Evolutionary conservation across 768 basidiomycete genomes (phyloP).

Genomic region (Dentipellis fragilis): DNA sequence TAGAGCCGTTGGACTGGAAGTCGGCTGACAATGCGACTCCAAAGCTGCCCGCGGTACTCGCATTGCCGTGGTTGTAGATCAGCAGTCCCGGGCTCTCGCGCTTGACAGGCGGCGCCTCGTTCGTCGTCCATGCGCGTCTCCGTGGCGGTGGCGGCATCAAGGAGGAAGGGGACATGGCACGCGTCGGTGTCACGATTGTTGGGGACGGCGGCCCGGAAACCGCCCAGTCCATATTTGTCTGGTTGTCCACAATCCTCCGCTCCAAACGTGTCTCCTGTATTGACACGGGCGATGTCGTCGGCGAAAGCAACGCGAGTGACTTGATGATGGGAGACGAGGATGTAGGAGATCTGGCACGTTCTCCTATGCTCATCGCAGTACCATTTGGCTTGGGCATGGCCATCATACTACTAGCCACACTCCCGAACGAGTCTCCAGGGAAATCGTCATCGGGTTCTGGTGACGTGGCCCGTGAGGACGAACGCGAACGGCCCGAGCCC

Average conservation of each 20-base stretch:
- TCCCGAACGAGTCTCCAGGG: conserved; percentile 47
- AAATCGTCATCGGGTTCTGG: conserved; percentile 18
- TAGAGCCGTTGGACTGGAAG: background rate
- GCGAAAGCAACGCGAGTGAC: conserved; percentile 14
- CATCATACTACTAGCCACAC: conserved; percentile 44
- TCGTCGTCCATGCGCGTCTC: conserved; percentile 20
- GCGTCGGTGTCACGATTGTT: conserved; percentile 13
- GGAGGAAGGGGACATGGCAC: conserved; percentile 18
- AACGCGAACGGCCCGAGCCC: conserved; percentile 39
- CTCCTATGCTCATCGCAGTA: conserved; percentile 20
- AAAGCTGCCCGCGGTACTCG: conserved; percentile 26
- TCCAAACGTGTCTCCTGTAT: conserved; percentile 1
- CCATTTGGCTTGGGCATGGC: conserved; percentile 35
- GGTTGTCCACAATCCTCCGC: conserved; percentile 13
- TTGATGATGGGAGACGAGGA: conserved; percentile 15
- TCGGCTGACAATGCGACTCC: conserved; percentile 16
- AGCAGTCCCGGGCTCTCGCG: conserved; percentile 2
- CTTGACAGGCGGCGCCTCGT: conserved; percentile 8
- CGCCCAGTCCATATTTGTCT: conserved; percentile 10
- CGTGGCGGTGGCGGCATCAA: conserved; percentile 22
- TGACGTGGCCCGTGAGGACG: conserved; percentile 36
- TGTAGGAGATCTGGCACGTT: conserved; percentile 12
- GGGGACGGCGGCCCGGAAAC: conserved; percentile 13
- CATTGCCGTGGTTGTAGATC: conserved; percentile 23
- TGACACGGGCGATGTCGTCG: background rate